Evolutionary conservation across 148 eudicot genomes (phyloP).

Genomic region (Fallopia convolvulus): DNA sequence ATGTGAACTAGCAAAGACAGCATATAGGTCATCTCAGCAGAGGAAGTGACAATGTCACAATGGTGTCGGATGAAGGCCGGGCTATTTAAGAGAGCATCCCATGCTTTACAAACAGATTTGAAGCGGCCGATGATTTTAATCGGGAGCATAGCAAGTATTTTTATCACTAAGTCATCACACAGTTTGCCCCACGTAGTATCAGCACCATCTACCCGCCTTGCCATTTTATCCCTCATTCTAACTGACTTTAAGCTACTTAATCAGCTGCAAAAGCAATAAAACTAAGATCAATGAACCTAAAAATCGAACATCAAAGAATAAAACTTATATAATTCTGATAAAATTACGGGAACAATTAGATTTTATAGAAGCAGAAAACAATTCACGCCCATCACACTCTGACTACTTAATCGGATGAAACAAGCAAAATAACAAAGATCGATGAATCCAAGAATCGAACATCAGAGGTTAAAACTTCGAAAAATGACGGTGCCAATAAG

Average conservation of each 20-base stretch:
- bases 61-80: background rate
- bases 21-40: background rate
- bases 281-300: no score
- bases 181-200: background rate
- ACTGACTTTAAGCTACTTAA: background rate
- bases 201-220: background rate
- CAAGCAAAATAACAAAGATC: no score
- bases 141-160: conserved; percentile 2
- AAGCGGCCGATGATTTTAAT: background rate
- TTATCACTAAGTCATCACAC: background rate
- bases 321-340: no score
- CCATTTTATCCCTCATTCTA: background rate
- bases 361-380: no score
- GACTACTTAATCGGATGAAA: no score
- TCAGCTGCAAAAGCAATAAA: no score
- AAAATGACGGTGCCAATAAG: no score
- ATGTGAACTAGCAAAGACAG: background rate
- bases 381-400: no score
- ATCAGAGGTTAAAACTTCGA: no score
- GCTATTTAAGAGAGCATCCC: background rate
- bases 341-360: no score
- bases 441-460: no score
- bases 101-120: conserved; percentile 5
- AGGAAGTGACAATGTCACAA: background rate
- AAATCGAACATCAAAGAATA: no score